Base-by-base conservation (phyloP, 192 early-diverging fungal genomes). In the Dissophora globulifera region DNA sequence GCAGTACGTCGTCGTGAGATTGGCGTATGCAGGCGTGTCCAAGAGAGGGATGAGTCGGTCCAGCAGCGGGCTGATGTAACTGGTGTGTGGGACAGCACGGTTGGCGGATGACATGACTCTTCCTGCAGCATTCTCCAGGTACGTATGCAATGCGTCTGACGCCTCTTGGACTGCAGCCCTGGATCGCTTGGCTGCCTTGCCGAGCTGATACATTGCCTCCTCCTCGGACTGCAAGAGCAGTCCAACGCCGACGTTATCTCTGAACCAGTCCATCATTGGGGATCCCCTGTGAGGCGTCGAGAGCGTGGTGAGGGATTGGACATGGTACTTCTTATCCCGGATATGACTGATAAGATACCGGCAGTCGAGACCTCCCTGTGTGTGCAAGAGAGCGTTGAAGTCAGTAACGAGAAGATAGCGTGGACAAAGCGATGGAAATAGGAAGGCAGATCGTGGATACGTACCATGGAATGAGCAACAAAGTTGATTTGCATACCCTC, bases 191-290 rank as follows among this genome's bases (percentile, higher is more conserved):
- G 65, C 65, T 49, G 53, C 48, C 29, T 79, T 61, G 4, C 72
- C 79, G n/a, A 76, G 42, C 23, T 65, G 57, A 12, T 53, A 56
- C 67, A 76, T 69, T 12, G 62, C 57, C 20, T 69, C 71, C 22
- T 81, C 66, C 12, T 70, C 79, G 7, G 75, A 52, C 54, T 80
- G 49, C 17, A 81, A 70, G 12, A 84, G 62, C 54, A 89, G 80
- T 2, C 94, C 95, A 0, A 98, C 86, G 13, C 94, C 92, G 52
- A 96, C 79, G 46, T 91, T 85, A 71, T 96, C 93, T 16, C 91
- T 86, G 53, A 90, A 94, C 91, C 92, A 96, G 83, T 96, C 94
- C 95, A 96, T 98, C 76, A 98, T 91, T 12, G 92, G 87, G 41
- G 87, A 90, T 20, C 96, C 96, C 40, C 93, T 91, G 72, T 98